A percentile compares a stretch with the other conserved stretches of the same genome.
phyloP scores from a whole-genome alignment of 2,329 filamentous ascomycete genomes.

The Microsporum canis region DNA sequence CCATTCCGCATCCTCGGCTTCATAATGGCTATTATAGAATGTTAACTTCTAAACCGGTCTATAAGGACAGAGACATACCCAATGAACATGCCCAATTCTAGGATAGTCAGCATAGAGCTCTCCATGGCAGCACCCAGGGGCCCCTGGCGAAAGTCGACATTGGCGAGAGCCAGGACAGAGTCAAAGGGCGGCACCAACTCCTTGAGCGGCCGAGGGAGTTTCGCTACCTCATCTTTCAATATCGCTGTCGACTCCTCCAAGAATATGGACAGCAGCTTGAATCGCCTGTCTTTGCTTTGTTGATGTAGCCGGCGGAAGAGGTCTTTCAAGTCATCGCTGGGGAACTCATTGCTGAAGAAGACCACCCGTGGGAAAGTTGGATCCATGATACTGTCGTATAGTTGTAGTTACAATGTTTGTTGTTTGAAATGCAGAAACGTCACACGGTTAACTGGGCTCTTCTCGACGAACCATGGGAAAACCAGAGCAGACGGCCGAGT shows the following conservation, averaged over 20 bases:
- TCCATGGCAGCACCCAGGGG: conserved; percentile 39
- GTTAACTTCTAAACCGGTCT: background rate
- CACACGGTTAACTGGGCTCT: background rate
- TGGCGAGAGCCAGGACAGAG: conserved; percentile 13
- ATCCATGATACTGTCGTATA: background rate
- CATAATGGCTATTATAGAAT: background rate
- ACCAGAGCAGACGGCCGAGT: background rate
- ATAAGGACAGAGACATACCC: conserved; percentile 26
- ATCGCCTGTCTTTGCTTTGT: conserved; percentile 31
- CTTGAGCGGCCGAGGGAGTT: background rate
- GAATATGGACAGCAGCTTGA: conserved; percentile 32
- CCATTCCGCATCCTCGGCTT: background rate
- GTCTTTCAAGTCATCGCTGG: conserved; percentile 33
- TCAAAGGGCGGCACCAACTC: conserved; percentile 17
- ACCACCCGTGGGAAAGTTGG: conserved; percentile 6
- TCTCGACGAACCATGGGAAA: background rate
- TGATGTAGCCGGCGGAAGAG: conserved; percentile 31
- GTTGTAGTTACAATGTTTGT: background rate
- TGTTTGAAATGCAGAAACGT: background rate
- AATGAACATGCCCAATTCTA: conserved; percentile 36
- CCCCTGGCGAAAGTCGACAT: conserved; percentile 24
- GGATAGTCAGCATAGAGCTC: conserved; percentile 32
- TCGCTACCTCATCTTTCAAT: conserved; percentile 29
- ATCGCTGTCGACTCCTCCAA: conserved; percentile 32
- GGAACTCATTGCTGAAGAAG: conserved; percentile 43